phyloP scores from a whole-genome alignment of 2,329 filamentous ascomycete genomes.

The Thielaviopsis populi region DNA sequence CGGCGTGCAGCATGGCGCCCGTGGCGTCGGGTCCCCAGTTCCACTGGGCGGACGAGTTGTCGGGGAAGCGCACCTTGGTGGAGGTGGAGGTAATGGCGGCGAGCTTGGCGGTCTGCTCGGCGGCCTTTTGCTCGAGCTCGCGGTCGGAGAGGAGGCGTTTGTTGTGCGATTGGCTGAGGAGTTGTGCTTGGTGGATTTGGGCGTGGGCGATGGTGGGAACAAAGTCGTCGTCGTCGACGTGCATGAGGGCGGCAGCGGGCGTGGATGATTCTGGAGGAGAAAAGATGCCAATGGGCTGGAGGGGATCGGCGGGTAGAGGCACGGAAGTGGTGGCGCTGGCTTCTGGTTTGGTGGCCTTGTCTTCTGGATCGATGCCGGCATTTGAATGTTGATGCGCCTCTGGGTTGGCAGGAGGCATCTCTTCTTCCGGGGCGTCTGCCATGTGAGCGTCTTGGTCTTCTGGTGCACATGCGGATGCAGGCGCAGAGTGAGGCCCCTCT shows the following conservation, averaged over 20 bases:
- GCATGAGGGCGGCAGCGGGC: constrained; percentile 54
- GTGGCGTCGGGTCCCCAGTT: constrained; percentile 55
- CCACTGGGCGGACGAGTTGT: constrained; percentile 64
- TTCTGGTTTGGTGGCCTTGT: not conserved
- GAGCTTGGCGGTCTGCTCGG: constrained; percentile 49
- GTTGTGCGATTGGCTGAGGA: constrained; percentile 50
- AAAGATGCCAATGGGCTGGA: constrained; percentile 54
- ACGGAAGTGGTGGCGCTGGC: not conserved
- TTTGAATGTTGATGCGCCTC: constrained; percentile 17
- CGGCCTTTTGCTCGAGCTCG: constrained; percentile 57
- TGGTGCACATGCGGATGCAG: constrained; percentile 5
- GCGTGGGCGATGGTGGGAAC: constrained; percentile 61
- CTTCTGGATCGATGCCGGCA: constrained; percentile 10
- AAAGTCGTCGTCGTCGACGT: constrained; percentile 60
- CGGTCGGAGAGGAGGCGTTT: constrained; percentile 67
- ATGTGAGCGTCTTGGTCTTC: not conserved
- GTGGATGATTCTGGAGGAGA: constrained; percentile 59
- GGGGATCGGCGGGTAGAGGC: constrained; percentile 22
- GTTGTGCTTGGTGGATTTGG: constrained; percentile 55
- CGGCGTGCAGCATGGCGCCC: constrained; percentile 55
- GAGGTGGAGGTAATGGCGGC: constrained; percentile 52
- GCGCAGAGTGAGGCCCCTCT: constrained; percentile 4
- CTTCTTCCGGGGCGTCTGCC: constrained; percentile 9
- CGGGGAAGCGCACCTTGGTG: constrained; percentile 75
- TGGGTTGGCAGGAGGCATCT: not conserved